Evolutionary conservation across 164 flowering plant species (phyloP), one percentile per base, ranked within the genome.

Genomic region (Chimonanthus salicifolius): DNA sequence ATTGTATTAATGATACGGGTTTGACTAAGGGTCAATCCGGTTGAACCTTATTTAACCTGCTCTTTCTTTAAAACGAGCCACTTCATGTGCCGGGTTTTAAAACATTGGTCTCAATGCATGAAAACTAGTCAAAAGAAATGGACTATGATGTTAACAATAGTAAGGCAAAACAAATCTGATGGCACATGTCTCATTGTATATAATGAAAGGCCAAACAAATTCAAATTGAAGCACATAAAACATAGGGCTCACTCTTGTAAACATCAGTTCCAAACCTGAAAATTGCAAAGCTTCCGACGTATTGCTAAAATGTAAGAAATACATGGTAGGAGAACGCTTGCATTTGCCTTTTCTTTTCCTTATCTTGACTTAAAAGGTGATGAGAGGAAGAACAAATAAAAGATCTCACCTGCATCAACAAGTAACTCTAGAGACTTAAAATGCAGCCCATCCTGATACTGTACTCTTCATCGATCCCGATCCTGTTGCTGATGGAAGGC

Each of bases 381-480:
- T 33, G 33, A 66, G 68, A 51, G 47, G 74, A 18, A 75, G n/a
- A 67, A 48, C 70, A 69, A 74, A 79, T 16, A 78, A 78, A 71
- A 49, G 48, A 76, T 66, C 54, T 75, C 75, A 64, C 51, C 71
- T 74, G 75, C 46, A 74, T 72, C 43, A 45, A 18, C 46, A 44
- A 80, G 33, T 43, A n/a, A 44, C 20, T 48, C 48, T 3, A 44
- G 47, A 66, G 46, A 54, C 16, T 86, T 83, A 95, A 80, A 95
- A 95, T 51, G 98, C 99, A 9, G 98, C 99, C 99, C 98, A 95
- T 81, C 98, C 98, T 44, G 98, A 85, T 67, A 92, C 95, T 49
- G 87, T 67, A 66, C 83, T 80, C 77, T 84, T 87, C 47, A 85
- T 65, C 47, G 94, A 80, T 71, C 83, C 90, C 47, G 94, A 81